These are phyloP conservation scores for Vitis labrusca DNA, from an alignment of 164 flowering plant species.

Conservation along the genomic window DNA sequence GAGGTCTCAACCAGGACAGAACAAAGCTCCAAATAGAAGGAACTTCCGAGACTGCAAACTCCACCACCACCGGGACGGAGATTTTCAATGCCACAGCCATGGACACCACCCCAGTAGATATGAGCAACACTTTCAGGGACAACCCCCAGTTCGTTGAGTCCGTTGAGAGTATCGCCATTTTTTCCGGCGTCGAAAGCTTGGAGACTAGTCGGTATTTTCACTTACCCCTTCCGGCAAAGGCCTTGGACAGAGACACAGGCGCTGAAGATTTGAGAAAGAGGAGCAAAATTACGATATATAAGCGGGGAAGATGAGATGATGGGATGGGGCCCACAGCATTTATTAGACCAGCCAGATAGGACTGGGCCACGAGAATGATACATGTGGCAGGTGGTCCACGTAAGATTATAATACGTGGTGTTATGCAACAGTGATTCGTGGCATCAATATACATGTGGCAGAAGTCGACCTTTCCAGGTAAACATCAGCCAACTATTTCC, in stretches of 20 bases:
- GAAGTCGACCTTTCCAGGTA: too few relatives aligned
- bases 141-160: slow-evolving; percentile 18
- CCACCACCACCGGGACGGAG: slow-evolving; percentile 33
- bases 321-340: background rate
- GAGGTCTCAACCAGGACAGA: slow-evolving; percentile 64
- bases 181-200: background rate
- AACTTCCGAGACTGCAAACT: slow-evolving; percentile 34
- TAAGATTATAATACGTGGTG: too few relatives aligned
- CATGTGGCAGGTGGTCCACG: too few relatives aligned
- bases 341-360: too few relatives aligned
- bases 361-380: too few relatives aligned
- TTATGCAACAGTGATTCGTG: too few relatives aligned
- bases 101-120: slow-evolving; percentile 44
- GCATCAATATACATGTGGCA: too few relatives aligned
- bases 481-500: too few relatives aligned
- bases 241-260: background rate
- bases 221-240: background rate
- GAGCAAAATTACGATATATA: too few relatives aligned
- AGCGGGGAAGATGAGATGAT: background rate
- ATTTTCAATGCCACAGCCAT: slow-evolving; percentile 42
- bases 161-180: slow-evolving; percentile 16
- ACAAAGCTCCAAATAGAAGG: slow-evolving; percentile 47
- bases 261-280: background rate
- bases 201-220: background rate
- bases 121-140: slow-evolving; percentile 32